These are phyloP conservation scores for Plasmodium reichenowi DNA, from an alignment of 169 alveolate genomes.

Conservation along the genomic window DNA sequence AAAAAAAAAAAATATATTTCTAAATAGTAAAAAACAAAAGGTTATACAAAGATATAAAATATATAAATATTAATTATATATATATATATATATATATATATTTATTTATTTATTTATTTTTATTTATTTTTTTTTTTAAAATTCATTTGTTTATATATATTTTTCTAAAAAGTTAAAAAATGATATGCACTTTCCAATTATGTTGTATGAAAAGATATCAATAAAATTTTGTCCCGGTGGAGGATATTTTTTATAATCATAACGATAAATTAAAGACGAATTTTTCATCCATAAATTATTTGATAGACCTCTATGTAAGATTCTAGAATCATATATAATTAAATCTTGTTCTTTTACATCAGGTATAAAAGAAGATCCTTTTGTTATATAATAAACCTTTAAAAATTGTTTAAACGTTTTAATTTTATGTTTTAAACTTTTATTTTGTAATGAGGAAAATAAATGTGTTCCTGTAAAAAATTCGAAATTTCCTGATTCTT, in stretches of 20 bases:
- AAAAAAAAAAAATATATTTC: no score
- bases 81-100: no score
- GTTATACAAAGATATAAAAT: no score
- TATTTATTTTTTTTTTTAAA: no score
- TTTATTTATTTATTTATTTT: no score
- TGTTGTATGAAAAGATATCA: slow-evolving; percentile 47
- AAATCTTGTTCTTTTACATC: slow-evolving; percentile 49
- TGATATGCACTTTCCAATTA: slow-evolving; percentile 68
- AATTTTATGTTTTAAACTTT: slow-evolving; percentile 20
- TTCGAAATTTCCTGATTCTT: slow-evolving; percentile 69
- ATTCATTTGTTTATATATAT: slow-evolving; percentile 11
- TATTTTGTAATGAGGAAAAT: slow-evolving; percentile 45
- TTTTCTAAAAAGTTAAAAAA: slow-evolving; percentile 34
- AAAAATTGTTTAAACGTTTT: slow-evolving; percentile 32
- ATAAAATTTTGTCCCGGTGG: slow-evolving; percentile 76
- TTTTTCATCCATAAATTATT: slow-evolving; percentile 66
- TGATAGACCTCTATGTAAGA: slow-evolving; percentile 65
- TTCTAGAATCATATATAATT: slow-evolving; percentile 61
- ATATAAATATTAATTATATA: no score
- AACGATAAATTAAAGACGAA: slow-evolving; percentile 63
- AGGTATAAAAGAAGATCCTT: slow-evolving; percentile 61
- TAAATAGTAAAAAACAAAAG: no score
- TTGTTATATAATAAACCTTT: slow-evolving; percentile 42
- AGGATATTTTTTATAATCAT: slow-evolving; percentile 61
- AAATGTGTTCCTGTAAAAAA: slow-evolving; percentile 68